Evolutionary conservation across 805 yeast genomes (phyloP).

Genomic region (Ogataea trehaloabstinens): DNA sequence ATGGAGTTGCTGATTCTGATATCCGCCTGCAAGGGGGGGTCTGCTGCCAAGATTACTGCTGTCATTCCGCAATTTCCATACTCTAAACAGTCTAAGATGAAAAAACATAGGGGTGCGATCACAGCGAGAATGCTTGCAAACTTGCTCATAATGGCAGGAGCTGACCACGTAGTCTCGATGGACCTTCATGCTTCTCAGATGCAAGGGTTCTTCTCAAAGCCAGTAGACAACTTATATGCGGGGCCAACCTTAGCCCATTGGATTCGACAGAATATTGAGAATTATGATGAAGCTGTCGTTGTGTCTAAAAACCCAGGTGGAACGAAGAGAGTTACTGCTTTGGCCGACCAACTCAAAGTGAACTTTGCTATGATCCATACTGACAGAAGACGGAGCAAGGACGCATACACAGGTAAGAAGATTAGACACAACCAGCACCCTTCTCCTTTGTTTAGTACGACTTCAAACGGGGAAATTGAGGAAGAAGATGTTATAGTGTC

Average conservation of each 20-base stretch:
- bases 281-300: constrained; percentile 86
- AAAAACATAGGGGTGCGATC: constrained; percentile 97
- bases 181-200: constrained; percentile 95
- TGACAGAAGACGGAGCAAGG: constrained; percentile 89
- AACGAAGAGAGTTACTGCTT: constrained; percentile 93
- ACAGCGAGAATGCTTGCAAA: constrained; percentile 98
- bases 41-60: constrained; percentile 96
- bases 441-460: constrained; percentile 28
- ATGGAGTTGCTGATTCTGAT: constrained; percentile 94
- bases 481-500: constrained; percentile 69
- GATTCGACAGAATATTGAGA: constrained; percentile 87
- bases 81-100: constrained; percentile 97
- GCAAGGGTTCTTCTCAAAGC: constrained; percentile 98
- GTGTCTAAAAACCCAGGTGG: constrained; percentile 99
- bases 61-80: constrained; percentile 98
- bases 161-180: constrained; percentile 97
- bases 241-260: constrained; percentile 95
- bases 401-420: constrained; percentile 46
- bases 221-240: constrained; percentile 94
- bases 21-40: constrained; percentile 95
- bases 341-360: constrained; percentile 94
- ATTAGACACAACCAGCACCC: constrained; percentile 41
- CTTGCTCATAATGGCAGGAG: constrained; percentile 95
- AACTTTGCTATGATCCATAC: constrained; percentile 99
- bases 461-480: constrained; percentile 51